These are phyloP conservation scores for Penicillium concentricum DNA, from an alignment of 2,329 filamentous ascomycete genomes.

Conservation along the genomic window DNA sequence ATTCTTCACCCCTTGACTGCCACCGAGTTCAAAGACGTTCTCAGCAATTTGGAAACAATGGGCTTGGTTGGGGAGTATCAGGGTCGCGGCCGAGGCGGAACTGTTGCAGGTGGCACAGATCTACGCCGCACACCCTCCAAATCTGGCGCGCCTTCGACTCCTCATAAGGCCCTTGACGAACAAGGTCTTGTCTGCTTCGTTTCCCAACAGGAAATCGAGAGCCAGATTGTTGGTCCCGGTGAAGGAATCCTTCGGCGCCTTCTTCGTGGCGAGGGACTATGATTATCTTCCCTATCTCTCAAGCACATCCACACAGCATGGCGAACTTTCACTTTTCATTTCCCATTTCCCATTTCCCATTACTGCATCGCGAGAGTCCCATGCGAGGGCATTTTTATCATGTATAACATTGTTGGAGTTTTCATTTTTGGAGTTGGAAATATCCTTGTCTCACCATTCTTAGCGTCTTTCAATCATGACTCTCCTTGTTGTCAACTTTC, in stretches of 20 bases:
- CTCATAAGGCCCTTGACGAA: constrained; percentile 63
- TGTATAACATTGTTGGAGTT: constrained; percentile 21
- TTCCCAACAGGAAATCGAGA: constrained; percentile 74
- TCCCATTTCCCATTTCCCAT: neutral
- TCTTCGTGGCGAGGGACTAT: constrained; percentile 39
- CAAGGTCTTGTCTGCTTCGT: constrained; percentile 75
- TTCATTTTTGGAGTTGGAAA: constrained; percentile 8
- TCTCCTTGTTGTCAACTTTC: neutral
- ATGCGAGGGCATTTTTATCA: constrained; percentile 6
- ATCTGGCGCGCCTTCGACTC: constrained; percentile 57
- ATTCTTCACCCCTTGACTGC: constrained; percentile 83
- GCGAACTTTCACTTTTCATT: neutral
- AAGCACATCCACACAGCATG: neutral
- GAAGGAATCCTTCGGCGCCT: constrained; percentile 46
- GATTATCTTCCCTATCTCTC: constrained; percentile 8
- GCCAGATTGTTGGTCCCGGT: constrained; percentile 61
- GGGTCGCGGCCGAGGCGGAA: constrained; percentile 68
- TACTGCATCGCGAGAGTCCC: constrained; percentile 15
- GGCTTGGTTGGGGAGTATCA: constrained; percentile 72
- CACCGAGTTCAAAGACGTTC: constrained; percentile 91
- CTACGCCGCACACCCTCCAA: constrained; percentile 68
- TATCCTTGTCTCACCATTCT: constrained; percentile 7
- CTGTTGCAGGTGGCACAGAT: constrained; percentile 46
- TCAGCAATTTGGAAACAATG: constrained; percentile 83
- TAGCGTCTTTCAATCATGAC: neutral